Base-by-base conservation (phyloP, 495 filamentous ascomycete species). In the Astrothelium subdiscretum region DNA sequence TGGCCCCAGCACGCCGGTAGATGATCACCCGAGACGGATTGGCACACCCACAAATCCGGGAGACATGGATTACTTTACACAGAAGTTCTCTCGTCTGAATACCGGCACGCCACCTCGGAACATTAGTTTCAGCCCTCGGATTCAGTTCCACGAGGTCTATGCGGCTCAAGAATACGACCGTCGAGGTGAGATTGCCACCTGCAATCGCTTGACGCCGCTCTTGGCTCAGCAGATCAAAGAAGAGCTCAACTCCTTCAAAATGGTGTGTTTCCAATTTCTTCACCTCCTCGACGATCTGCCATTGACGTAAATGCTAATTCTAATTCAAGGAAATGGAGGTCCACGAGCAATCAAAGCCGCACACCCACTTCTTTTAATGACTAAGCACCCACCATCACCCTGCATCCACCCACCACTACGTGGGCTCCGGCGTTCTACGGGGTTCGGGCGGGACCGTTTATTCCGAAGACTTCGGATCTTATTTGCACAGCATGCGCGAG, bases 221-320 rank as follows among this genome's bases (percentile, higher is more conserved):
- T 84, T 98, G 65, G 94, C 94, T 35, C 94, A 99, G 72, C 94
- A 99, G 72, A 99, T 99, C 77, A 97, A 97, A 77, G 94, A 99
- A 76, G 94, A 99, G 76, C 80, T 99, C 67, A 99, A 99, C 77
- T 92, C 86, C 66, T 99, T 97, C 80, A 99, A 98, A 71, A 97
- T 99, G 94, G 94, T 96, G 73, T 63, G 87, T 78, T 31, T 12
- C 3, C 40, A 29, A n/a, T 8, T 38, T 15, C 8, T 38, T 0
- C 35, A 15, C 24, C n/a, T 11, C 20, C 12, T 11, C 3, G 11
- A 22, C 29, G 26, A 6, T 32, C 52, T 10, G n/a, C 15, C 3
- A 58, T 20, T 24, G 32, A 62, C 66, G 72, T 80, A 66, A 80
- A 66, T 57, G 26, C 13, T 61, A 51, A 64, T 29, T 58, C 13